These are phyloP conservation scores for Cladosporium sp. DNA, from an alignment of 2,329 filamentous ascomycete genomes.

Conservation along the genomic window DNA sequence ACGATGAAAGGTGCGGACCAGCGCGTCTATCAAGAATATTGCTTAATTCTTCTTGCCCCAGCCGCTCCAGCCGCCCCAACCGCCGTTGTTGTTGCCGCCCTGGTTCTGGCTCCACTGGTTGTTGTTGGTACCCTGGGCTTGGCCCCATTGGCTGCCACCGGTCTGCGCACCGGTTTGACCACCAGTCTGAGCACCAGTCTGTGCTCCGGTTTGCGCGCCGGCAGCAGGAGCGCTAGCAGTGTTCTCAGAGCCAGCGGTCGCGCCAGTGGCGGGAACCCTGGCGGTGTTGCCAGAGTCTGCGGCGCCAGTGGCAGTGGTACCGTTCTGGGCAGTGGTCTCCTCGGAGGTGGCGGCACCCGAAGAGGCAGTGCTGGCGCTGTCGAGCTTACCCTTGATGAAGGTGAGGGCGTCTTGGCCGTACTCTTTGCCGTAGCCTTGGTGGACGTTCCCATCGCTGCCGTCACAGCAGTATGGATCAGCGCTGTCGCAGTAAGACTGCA, in stretches of 20 bases:
- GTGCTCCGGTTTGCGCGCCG: neutral
- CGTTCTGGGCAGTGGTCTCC: neutral
- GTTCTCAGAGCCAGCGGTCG: neutral
- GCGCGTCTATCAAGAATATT: neutral
- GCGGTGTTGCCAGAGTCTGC: neutral
- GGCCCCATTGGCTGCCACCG: slow-evolving; percentile 11
- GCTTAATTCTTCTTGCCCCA: slow-evolving; percentile 17
- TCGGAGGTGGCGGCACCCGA: neutral
- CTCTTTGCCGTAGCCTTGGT: slow-evolving; percentile 61
- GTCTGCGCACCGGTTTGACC: slow-evolving; percentile 5
- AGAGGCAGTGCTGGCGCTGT: slow-evolving; percentile 9
- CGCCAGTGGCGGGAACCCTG: neutral
- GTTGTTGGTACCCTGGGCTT: neutral
- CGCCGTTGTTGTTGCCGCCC: neutral
- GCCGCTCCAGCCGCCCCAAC: slow-evolving; percentile 7
- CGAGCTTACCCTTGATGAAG: slow-evolving; percentile 58
- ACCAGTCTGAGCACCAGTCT: neutral
- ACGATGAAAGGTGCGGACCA: neutral
- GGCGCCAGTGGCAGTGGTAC: slow-evolving; percentile 2
- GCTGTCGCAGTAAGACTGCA: slow-evolving; percentile 66
- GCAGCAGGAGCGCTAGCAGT: neutral
- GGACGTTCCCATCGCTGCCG: slow-evolving; percentile 59
- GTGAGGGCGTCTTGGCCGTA: slow-evolving; percentile 60
- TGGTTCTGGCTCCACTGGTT: slow-evolving; percentile 5
- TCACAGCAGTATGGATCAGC: slow-evolving; percentile 67